These are phyloP conservation scores for Astragalus glycyphyllos DNA, from an alignment of 306 rosid genomes.

Conservation along the genomic window DNA sequence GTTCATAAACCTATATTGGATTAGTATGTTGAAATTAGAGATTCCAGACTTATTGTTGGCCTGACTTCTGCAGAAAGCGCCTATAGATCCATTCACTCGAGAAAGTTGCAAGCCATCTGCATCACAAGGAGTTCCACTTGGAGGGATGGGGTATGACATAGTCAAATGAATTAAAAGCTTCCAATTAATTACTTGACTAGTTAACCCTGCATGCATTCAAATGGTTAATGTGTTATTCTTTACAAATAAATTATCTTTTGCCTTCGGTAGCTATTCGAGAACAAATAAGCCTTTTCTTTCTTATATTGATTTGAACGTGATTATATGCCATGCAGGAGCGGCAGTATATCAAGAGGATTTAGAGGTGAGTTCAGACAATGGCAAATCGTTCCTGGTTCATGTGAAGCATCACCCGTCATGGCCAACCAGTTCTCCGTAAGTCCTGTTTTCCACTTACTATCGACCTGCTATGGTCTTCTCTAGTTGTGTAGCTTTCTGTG, in stretches of 20 bases:
- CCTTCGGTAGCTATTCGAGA: conserved; percentile 15
- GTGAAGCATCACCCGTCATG: conserved; percentile 94
- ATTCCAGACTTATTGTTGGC: conserved; percentile 38
- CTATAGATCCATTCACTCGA: conserved; percentile 96
- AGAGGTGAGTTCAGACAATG: conserved; percentile 98
- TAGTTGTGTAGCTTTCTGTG: conserved; percentile 20
- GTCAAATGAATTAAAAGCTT: conserved; percentile 29
- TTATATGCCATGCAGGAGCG: conserved; percentile 68
- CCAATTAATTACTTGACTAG: conserved; percentile 35
- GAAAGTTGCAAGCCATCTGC: conserved; percentile 98
- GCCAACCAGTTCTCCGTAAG: conserved; percentile 96
- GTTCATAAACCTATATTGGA: conserved; percentile 14
- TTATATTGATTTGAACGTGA: conserved; percentile 35
- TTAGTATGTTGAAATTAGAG: conserved; percentile 40
- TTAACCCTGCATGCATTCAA: conserved; percentile 33
- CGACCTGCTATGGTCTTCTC: conserved; percentile 39
- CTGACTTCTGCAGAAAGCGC: conserved; percentile 83
- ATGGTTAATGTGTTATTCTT: conserved; percentile 25
- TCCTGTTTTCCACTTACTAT: conserved; percentile 40
- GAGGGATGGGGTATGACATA: conserved; percentile 94
- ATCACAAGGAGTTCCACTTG: conserved; percentile 98
- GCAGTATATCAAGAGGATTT: conserved; percentile 99
- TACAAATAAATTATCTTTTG: not conserved
- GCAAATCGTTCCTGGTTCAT: conserved; percentile 90
- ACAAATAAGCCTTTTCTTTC: conserved; percentile 4